These are phyloP conservation scores for Bipolaris oryzae DNA, from an alignment of 2,329 filamentous ascomycete genomes.

Conservation along the genomic window DNA sequence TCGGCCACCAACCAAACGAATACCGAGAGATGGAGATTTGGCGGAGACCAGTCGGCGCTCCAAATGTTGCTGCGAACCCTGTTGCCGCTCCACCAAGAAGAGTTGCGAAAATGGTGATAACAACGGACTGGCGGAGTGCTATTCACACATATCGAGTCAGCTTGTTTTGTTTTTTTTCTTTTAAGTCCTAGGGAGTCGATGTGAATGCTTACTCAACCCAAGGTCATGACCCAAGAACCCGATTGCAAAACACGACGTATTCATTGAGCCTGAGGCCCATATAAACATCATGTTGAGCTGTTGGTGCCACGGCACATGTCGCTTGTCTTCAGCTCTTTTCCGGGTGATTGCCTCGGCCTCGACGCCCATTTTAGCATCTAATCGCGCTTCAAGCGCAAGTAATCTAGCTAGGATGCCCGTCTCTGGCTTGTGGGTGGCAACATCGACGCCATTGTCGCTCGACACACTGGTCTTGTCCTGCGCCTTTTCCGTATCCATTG, in stretches of 20 bases:
- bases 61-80: conserved; percentile 51
- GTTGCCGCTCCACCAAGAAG: conserved; percentile 51
- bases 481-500: conserved; percentile 24
- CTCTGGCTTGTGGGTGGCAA: conserved; percentile 12
- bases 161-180: not conserved
- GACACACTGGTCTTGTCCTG: conserved; percentile 21
- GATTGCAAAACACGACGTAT: conserved; percentile 48
- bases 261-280: conserved; percentile 53
- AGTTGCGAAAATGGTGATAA: conserved; percentile 50
- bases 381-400: conserved; percentile 25
- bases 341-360: conserved; percentile 33
- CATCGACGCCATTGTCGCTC: conserved; percentile 9
- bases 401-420: conserved; percentile 24
- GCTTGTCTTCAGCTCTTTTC: conserved; percentile 37
- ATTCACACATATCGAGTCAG: conserved; percentile 1
- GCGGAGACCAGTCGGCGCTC: conserved; percentile 51
- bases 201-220: conserved; percentile 45
- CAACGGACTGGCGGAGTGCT: conserved; percentile 51
- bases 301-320: conserved; percentile 34
- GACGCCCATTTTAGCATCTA: conserved; percentile 31
- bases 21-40: conserved; percentile 54
- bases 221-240: conserved; percentile 57
- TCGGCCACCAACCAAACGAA: conserved; percentile 59
- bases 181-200: not conserved
- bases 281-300: conserved; percentile 50